phyloP scores from a whole-genome alignment of 2,329 filamentous ascomycete species.

The Dactylellina haptotyla region DNA sequence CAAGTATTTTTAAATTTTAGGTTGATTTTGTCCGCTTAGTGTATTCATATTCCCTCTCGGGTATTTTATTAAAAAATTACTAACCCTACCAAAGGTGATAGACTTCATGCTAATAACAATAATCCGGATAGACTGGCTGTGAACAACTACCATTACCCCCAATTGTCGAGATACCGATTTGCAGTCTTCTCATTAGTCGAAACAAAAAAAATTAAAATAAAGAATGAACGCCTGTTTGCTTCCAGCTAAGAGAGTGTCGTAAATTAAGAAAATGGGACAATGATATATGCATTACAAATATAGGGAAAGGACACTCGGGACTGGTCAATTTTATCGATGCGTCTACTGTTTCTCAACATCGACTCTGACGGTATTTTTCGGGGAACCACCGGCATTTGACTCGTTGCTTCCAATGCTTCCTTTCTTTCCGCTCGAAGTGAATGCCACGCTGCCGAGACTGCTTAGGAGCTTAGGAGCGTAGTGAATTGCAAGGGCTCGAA shows the following conservation, averaged over 20 bases:
- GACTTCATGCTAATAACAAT: slow-evolving; percentile 11
- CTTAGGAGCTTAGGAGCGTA: slow-evolving; percentile 47
- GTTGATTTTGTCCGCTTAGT: no score
- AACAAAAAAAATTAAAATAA: slow-evolving; percentile 7
- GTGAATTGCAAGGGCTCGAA: slow-evolving; percentile 44
- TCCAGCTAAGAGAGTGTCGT: slow-evolving; percentile 15
- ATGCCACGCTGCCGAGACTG: slow-evolving; percentile 23
- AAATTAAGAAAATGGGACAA: slow-evolving; percentile 1
- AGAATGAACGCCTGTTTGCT: slow-evolving; percentile 1
- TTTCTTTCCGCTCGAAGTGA: slow-evolving; percentile 20
- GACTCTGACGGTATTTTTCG: slow-evolving; percentile 4
- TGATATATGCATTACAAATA: slow-evolving; percentile 8
- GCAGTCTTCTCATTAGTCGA: not conserved
- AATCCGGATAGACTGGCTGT: not conserved
- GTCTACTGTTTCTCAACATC: slow-evolving; percentile 22
- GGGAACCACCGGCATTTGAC: not conserved
- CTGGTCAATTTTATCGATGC: not conserved
- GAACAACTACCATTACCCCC: no score
- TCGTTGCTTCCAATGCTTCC: slow-evolving; percentile 28
- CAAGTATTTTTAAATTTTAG: slow-evolving; percentile 1
- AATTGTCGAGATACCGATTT: not conserved
- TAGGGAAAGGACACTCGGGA: not conserved
- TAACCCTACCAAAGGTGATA: no score
- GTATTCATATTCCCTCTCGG: not conserved
- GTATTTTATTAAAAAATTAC: slow-evolving; percentile 1